Base-by-base conservation (phyloP, 345 rosid genomes). In the Lagerstroemia speciosa region DNA sequence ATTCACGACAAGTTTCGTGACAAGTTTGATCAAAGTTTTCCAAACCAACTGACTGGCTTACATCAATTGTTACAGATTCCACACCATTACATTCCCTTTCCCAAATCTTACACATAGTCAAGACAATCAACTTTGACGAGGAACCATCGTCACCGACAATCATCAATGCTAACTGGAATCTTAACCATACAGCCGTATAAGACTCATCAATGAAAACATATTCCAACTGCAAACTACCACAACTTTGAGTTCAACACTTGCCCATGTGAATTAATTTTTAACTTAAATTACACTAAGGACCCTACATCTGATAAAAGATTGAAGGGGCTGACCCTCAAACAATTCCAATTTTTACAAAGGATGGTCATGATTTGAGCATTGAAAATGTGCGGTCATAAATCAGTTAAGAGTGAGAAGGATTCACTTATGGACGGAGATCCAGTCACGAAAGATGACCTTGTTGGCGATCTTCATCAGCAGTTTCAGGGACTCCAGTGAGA, bases 401-500 rank as follows among this genome's bases (percentile, higher is more conserved):
- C 6, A 48, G 55, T 24, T 19, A 48, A 48, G 4, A 48, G n/a
- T 19, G 55, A 48, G 55, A 48, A 32, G 17, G 33, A 3, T 34
- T 64, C 14, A 36, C 66, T 9, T 20, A 64, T 45, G 63, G 65
- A 16, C 9, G 38, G 40, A 46, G 34, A 33, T 85, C 84, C 46
- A 94, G 71, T 94, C 99, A 74, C 80, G 82, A 84, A 94, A 85
- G 77, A 94, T 88, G 79, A 83, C 89, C 15, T 87, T 75, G 75
- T 89, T 85, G 3, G 91, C 89, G 34, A 91, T 84, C 45, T 75
- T 80, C 92, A 94, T 69, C 83, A 94, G 77, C 16, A 96, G 95
- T 65, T 64, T 73, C 85, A 91, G 80, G 77, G 93, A 91, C 78
- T 79, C 89, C n/a, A 96, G 93, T 3, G 97, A 76, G 87, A 94